These are phyloP conservation scores for Nannochloris sp. DNA, from an alignment of 139 green algal species.

Conservation along the genomic window DNA sequence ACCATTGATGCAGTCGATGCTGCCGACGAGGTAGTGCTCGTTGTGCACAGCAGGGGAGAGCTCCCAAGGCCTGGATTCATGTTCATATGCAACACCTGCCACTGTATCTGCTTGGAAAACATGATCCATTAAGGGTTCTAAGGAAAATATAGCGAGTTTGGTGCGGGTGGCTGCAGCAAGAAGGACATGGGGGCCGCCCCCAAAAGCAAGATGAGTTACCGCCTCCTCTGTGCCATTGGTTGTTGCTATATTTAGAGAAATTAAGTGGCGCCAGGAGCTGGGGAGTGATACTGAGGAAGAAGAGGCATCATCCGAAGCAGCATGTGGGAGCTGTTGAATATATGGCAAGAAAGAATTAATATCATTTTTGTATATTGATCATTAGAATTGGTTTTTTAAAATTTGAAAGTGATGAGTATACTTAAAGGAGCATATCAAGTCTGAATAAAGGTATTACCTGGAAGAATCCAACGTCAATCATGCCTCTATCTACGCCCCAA, in stretches of 20 bases:
- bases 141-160: slow-evolving; percentile 5
- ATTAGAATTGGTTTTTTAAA: slow-evolving; percentile 1
- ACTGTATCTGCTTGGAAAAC: slow-evolving; percentile 9
- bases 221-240: not conserved
- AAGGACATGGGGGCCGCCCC: slow-evolving; percentile 21
- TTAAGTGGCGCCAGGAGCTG: not conserved
- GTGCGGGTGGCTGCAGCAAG: slow-evolving; percentile 9
- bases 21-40: not conserved
- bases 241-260: not conserved
- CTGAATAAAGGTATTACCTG: no score
- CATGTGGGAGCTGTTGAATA: not conserved
- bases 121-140: slow-evolving; percentile 12
- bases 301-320: not conserved
- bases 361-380: not conserved
- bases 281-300: not conserved
- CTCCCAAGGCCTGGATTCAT: no score
- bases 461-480: slow-evolving; percentile 5
- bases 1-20: not conserved
- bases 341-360: not conserved
- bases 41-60: slow-evolving; percentile 5
- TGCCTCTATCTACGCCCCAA: slow-evolving; percentile 4
- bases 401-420: not conserved
- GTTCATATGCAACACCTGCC: not conserved
- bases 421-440: not conserved
- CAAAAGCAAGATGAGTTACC: slow-evolving; percentile 9